Conservation (phyloP, 2,329 filamentous ascomycete species). For the Colletotrichum musicola region DNA sequence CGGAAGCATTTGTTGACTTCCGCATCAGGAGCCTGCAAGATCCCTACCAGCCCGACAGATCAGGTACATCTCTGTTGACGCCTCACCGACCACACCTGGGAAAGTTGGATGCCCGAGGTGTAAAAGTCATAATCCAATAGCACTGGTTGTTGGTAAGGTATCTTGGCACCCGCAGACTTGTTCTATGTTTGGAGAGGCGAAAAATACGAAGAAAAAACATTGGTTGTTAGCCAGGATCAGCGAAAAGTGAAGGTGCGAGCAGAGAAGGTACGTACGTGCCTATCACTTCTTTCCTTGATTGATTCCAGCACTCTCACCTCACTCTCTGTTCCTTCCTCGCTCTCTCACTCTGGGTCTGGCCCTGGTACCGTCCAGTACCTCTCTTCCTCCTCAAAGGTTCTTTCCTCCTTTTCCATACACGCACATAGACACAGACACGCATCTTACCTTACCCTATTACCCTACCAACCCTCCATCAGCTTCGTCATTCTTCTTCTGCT, state of each 20-base stretch:
- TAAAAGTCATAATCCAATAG: neutral
- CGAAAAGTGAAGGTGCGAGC: neutral
- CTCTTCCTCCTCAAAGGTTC: conserved; percentile 2
- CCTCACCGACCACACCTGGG: conserved; percentile 18
- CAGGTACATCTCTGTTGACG: conserved; percentile 19
- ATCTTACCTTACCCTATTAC: too few relatives aligned
- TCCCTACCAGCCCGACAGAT: conserved; percentile 18
- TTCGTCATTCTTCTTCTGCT: neutral
- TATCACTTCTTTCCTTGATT: conserved; percentile 30
- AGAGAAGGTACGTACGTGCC: conserved; percentile 27
- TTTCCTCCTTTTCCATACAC: conserved; percentile 11
- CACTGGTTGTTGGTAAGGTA: neutral
- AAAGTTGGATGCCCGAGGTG: conserved; percentile 24
- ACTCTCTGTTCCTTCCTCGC: too few relatives aligned
- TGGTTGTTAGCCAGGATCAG: conserved; percentile 10
- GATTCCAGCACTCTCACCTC: too few relatives aligned
- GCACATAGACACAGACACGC: too few relatives aligned
- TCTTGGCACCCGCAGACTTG: neutral
- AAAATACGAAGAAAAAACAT: conserved; percentile 1
- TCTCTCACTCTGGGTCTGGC: too few relatives aligned
- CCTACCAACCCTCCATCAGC: neutral
- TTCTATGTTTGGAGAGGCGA: conserved; percentile 20
- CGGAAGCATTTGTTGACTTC: conserved; percentile 30
- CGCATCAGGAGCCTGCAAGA: conserved; percentile 15
- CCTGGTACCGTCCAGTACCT: neutral